A percentile compares a stretch with the other conserved stretches of the same genome.
phyloP scores from a whole-genome alignment of 106 monocot genomes.

The Allium fistulosum region DNA sequence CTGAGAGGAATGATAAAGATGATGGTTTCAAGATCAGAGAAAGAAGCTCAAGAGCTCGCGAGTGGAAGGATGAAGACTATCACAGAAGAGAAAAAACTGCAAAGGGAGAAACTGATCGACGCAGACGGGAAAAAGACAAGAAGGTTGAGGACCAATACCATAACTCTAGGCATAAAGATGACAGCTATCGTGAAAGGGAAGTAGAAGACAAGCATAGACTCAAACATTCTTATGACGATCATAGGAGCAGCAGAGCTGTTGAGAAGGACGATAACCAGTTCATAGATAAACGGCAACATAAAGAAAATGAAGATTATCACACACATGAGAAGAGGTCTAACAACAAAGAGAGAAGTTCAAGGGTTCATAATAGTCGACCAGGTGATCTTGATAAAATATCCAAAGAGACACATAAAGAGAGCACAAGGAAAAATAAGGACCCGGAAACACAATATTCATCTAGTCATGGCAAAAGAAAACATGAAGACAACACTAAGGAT shows the following conservation, averaged over 20 bases:
- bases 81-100: conserved; percentile 38
- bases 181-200: conserved; percentile 52
- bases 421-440: no score
- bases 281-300: conserved; percentile 23
- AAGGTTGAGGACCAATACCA: conserved; percentile 39
- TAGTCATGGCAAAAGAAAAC: no score
- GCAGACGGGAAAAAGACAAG: conserved; percentile 42
- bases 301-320: conserved; percentile 30
- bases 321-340: conserved; percentile 25
- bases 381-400: no score
- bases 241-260: conserved; percentile 17
- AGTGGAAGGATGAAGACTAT: conserved; percentile 65
- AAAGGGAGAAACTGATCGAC: conserved; percentile 49
- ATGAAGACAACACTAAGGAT: no score
- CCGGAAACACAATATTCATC: no score
- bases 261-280: conserved; percentile 10
- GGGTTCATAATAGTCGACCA: conserved; percentile 5
- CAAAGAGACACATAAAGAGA: no score
- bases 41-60: conserved; percentile 56
- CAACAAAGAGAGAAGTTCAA: conserved; percentile 30
- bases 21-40: conserved; percentile 39
- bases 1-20: conserved; percentile 45
- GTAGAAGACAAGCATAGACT: conserved; percentile 65
- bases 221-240: conserved; percentile 50
- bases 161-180: conserved; percentile 55